Evolutionary conservation across 1,284 basidiomycete genomes (phyloP).

Genomic region (Ganoderma boninense): DNA sequence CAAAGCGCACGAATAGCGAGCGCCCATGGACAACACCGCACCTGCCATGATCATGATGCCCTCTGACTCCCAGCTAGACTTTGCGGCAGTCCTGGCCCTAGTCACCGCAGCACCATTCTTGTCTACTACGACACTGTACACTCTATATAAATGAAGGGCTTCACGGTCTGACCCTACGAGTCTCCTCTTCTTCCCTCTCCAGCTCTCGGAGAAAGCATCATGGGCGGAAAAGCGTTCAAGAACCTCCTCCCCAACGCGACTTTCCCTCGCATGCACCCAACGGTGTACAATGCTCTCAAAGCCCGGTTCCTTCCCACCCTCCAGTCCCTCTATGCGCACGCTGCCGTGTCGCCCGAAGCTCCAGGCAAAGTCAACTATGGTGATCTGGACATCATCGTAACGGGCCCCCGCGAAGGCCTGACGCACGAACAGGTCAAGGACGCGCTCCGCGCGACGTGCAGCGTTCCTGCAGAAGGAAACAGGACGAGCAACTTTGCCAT

Average conservation of each 20-base stretch:
- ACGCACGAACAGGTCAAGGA: conserved; percentile 51
- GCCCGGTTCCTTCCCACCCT: conserved; percentile 50
- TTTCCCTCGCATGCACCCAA: conserved; percentile 66
- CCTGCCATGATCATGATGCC: not conserved
- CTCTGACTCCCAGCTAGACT: not conserved
- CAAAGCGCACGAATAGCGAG: not conserved
- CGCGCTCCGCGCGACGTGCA: conserved; percentile 57
- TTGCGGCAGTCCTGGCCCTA: not conserved
- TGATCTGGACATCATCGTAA: conserved; percentile 72
- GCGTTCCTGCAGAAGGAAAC: conserved; percentile 56
- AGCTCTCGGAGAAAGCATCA: conserved; percentile 35
- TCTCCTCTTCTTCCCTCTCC: not conserved
- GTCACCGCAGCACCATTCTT: conserved; percentile 8
- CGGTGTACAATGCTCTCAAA: conserved; percentile 60
- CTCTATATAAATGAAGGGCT: not conserved
- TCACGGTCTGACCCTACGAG: not conserved
- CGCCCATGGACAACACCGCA: not conserved
- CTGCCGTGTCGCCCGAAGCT: conserved; percentile 63
- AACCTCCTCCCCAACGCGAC: conserved; percentile 49
- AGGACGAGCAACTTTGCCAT: conserved; percentile 72
- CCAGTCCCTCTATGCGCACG: conserved; percentile 54
- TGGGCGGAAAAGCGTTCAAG: conserved; percentile 77
- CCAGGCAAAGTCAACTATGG: conserved; percentile 71
- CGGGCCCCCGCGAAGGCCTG: conserved; percentile 45
- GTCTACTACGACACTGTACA: not conserved